Percentiles rank a stretch among this genome's conserved stretches.
phyloP scores from a whole-genome alignment of 1,139 yeast genomes.

The Keqinozyma sinolaborantium region DNA sequence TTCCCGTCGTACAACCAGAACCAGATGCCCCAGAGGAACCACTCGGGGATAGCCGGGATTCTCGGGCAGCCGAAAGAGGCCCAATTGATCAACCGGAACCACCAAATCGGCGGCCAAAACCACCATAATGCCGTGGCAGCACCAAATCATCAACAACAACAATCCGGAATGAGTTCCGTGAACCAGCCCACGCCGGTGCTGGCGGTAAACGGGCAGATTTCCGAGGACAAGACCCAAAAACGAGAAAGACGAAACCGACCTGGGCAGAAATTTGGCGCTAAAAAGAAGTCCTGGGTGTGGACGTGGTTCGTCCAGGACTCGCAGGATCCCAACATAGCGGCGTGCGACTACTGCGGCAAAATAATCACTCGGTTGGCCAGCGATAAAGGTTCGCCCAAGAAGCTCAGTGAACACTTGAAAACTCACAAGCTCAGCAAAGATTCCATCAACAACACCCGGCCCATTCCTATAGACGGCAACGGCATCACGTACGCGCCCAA shows the following conservation, averaged over 20 bases:
- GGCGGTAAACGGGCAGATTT: too few species aligned
- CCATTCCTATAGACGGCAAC: constrained; percentile 36
- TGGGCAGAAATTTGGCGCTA: constrained; percentile 55
- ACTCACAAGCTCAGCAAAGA: constrained; percentile 48
- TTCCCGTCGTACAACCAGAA: constrained; percentile 20
- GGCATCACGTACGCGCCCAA: constrained; percentile 30
- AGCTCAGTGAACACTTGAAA: constrained; percentile 52
- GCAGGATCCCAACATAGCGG: constrained; percentile 46
- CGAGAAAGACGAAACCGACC: constrained; percentile 39
- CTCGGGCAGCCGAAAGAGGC: too few species aligned
- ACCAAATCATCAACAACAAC: background rate
- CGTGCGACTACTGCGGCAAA: constrained; percentile 53
- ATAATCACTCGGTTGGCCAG: constrained; percentile 44
- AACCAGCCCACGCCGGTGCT: constrained; percentile 9
- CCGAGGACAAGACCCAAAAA: constrained; percentile 17
- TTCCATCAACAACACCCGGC: constrained; percentile 31
- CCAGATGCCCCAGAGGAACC: background rate
- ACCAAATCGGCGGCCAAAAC: background rate
- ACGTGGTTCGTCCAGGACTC: constrained; percentile 54
- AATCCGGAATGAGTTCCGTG: constrained; percentile 1
- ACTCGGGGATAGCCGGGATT: too few species aligned
- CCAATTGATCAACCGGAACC: background rate
- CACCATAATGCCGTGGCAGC: background rate
- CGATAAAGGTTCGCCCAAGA: constrained; percentile 60
- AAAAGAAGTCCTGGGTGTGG: constrained; percentile 63